These are phyloP conservation scores for Camelina neglecta DNA, from an alignment of 345 rosid species.

Conservation along the genomic window DNA sequence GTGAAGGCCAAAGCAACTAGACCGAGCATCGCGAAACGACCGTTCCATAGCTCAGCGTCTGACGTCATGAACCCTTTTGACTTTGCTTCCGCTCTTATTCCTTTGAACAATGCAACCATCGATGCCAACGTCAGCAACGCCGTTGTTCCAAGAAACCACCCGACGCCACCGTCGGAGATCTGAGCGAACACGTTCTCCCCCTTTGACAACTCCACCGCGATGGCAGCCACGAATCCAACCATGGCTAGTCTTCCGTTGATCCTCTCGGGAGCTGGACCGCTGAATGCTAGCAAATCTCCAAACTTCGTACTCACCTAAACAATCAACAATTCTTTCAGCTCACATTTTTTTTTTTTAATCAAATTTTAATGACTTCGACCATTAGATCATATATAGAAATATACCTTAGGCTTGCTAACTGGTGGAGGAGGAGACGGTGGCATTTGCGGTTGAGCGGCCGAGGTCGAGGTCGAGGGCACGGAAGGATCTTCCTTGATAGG, in stretches of 20 bases:
- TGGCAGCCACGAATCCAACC: conserved; percentile 77
- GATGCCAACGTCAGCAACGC: conserved; percentile 65
- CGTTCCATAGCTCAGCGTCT: conserved; percentile 86
- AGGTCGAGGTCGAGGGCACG: conserved; percentile 8
- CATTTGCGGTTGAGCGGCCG: conserved; percentile 21
- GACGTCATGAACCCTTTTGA: conserved; percentile 73
- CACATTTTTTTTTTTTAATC: no score
- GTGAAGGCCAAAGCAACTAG: conserved; percentile 75
- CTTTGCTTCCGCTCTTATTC: conserved; percentile 58
- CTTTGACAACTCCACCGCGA: conserved; percentile 64
- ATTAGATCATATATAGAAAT: background rate
- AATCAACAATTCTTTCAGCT: no score
- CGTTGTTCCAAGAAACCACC: conserved; percentile 64
- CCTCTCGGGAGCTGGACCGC: conserved; percentile 92
- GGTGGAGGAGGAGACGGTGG: conserved; percentile 40
- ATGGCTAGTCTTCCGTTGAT: conserved; percentile 83
- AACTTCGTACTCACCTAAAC: conserved; percentile 60
- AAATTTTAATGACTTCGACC: no score
- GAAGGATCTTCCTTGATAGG: conserved; percentile 30
- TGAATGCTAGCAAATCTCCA: conserved; percentile 65
- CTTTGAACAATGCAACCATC: conserved; percentile 60
- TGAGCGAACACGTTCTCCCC: conserved; percentile 73
- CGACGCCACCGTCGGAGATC: conserved; percentile 59
- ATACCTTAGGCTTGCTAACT: background rate
- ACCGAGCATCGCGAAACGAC: conserved; percentile 83